Evolutionary conservation across 176 grass and related monocot genomes (phyloP), one percentile per base, ranked within the genome.

Genomic region (Rhynchospora tenuis): DNA sequence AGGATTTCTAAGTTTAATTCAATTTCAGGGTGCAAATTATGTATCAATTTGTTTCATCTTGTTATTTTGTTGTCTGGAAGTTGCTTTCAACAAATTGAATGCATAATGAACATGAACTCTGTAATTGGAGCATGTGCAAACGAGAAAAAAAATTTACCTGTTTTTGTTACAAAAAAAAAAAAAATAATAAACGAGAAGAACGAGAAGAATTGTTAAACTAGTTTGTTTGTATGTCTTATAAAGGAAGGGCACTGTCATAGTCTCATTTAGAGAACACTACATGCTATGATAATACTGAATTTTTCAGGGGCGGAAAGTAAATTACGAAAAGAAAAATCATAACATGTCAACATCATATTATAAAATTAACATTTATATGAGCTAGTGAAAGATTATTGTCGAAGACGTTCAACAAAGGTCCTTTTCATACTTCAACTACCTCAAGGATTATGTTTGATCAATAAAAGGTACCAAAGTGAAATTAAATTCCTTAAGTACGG

Each of bases 1-100:
- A 55, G 73, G 72, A 75, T 75, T 75, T 75, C 47, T 16, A 28
- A 15, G 48, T 48, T 71, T 52, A 55, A 76, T 55, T 76, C 22
- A 74, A 7, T 51, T 51, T 51, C 7, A 10, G 11, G 48, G 33
- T 38, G 33, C 33, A 71, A 3, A 2, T 10, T 11, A 42, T 68
- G 16, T 68, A 17, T 12, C 44, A 24, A 50, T 73, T 24, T 73
- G n/a, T 73, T 50, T 73, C 43, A 45, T 24, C 15, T 9, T 45
- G 16, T 45, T 71, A 4, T 65, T 46, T 71, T 71, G 8, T 20
- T 44, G 9, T n/a, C 11, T 63, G 60, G 22, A 63, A 63, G 20
- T n/a, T n/a, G n/a, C n/a, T n/a, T n/a, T n/a, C n/a, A n/a, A n/a
- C n/a, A n/a, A n/a, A 45, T 46, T 72, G 19, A 72, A 72, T 10